phyloP scores from a whole-genome alignment of 1,139 yeast species.

The Yamadazyma siamensis region DNA sequence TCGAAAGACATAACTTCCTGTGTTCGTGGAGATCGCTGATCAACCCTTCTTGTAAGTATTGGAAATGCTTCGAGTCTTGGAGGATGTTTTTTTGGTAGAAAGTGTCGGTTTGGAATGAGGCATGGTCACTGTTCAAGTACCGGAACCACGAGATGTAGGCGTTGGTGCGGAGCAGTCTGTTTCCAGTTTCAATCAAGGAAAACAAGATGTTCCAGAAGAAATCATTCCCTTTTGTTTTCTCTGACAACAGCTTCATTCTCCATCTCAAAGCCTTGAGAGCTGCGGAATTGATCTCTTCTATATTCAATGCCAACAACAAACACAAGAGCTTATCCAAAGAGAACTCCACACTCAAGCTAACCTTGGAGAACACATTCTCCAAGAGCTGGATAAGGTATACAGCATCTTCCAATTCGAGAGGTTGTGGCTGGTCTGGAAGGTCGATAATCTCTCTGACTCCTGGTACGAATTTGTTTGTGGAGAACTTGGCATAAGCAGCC shows the following conservation, averaged over 20 bases:
- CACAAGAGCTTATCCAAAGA: conserved; percentile 11
- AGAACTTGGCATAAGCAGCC: conserved; percentile 11
- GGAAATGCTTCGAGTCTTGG: conserved; percentile 52
- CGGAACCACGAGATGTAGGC: conserved; percentile 58
- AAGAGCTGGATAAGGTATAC: conserved; percentile 11
- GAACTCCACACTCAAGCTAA: conserved; percentile 2
- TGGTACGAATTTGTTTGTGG: conserved; percentile 21
- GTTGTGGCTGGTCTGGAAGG: conserved; percentile 3
- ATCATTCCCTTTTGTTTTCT: conserved; percentile 16
- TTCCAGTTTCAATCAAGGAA: conserved; percentile 24
- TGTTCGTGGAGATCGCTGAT: conserved; percentile 61
- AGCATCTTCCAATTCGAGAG: conserved; percentile 10
- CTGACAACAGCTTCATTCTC: conserved; percentile 37
- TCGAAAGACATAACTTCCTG: conserved; percentile 68
- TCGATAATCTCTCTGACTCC: conserved; percentile 12
- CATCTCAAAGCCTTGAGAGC: conserved; percentile 45
- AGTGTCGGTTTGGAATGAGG: conserved; percentile 13
- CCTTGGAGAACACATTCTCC: conserved; percentile 9
- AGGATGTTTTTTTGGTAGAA: conserved; percentile 33
- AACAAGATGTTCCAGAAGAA: conserved; percentile 48
- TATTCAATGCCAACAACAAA: conserved; percentile 15
- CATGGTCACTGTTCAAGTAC: conserved; percentile 28
- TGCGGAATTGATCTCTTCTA: conserved; percentile 27
- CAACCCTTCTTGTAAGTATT: conserved; percentile 52
- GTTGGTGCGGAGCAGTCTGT: conserved; percentile 34